Evolutionary conservation across 768 basidiomycete genomes (phyloP), one percentile per base, ranked within the genome.

Genomic region (Hypsizygus marmoreus): DNA sequence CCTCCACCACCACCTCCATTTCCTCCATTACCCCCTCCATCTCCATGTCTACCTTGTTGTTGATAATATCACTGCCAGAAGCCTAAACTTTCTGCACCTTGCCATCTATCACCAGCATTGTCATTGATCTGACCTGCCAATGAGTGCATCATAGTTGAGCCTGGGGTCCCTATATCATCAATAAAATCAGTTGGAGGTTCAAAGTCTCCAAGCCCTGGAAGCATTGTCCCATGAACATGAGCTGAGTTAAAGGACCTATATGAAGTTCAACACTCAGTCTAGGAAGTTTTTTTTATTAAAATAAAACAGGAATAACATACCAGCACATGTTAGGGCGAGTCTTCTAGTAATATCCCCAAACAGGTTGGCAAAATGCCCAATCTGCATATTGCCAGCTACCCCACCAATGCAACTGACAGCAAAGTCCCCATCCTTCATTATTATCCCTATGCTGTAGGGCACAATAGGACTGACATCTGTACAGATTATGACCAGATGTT

Each of bases 341-440:
- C 22, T 23, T 10, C 36, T 23, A 37, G 11, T 37, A 37, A 14
- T 37, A 37, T 10, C 36, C 36, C 36, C 36, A 37, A n/a, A 23
- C 11, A 22, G 36, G 36, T n/a, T 37, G 36, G 36, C 36, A 37
- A 37, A 37, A 37, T 3, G 36, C 22, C 36, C 36, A 37, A 16
- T 37, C 36, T 22, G 20, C 20, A 37, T 37, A 19, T 10, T 4
- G 4, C n/a, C 23, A 10, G 25, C 36, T 37, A 37, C 36, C 22
- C 36, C 36, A 37, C 36, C 36, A 37, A n/a, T 23, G 36, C 25
- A 37, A 37, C 25, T 37, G 36, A 14, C 36, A 37, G 36, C 36
- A 37, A 19, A 37, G 12, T 4, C 22, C 36, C 36, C 36, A 23
- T 6, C 36, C 36, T 22, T 22, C 20, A 37, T 37, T 23, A 2